Conservation (phyloP, 768 basidiomycete genomes). For the Amanita brunnescens region DNA sequence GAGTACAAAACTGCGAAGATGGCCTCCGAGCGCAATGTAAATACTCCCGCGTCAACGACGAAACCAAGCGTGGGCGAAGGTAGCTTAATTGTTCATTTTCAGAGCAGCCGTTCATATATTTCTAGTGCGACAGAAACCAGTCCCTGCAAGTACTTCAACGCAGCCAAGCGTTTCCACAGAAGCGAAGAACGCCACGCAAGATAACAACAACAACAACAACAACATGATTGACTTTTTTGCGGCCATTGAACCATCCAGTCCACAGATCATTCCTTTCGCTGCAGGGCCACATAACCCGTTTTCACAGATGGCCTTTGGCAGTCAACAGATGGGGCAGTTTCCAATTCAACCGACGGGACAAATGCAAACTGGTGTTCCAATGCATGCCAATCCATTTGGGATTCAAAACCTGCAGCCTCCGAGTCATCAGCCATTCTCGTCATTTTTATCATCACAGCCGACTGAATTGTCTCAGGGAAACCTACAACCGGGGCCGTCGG, state of each 20-base stretch:
- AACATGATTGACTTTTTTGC: constrained; percentile 78
- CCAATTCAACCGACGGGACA: constrained; percentile 54
- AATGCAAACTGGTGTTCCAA: constrained; percentile 34
- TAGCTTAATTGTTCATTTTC: constrained; percentile 14
- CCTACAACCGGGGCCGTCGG: constrained; percentile 14
- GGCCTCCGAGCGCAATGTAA: constrained; percentile 36
- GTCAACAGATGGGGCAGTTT: constrained; percentile 34
- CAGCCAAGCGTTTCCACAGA: constrained; percentile 6
- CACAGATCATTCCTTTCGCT: constrained; percentile 23
- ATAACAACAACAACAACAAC: too few species aligned
- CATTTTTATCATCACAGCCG: constrained; percentile 24
- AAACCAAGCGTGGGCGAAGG: constrained; percentile 20
- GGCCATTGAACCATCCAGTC: constrained; percentile 76
- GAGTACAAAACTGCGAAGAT: constrained; percentile 86
- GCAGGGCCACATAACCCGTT: constrained; percentile 69
- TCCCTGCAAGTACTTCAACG: not conserved
- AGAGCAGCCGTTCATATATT: not conserved
- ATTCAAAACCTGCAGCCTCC: constrained; percentile 27
- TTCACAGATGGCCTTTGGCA: constrained; percentile 46
- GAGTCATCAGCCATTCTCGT: constrained; percentile 43
- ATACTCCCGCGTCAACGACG: constrained; percentile 13
- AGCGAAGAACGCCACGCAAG: constrained; percentile 20
- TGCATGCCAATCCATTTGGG: constrained; percentile 49
- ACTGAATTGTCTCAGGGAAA: constrained; percentile 25
- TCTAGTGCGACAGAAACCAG: constrained; percentile 1